Percentiles rank a stretch among this genome's conserved stretches.
Evolutionary conservation across 768 basidiomycete species (phyloP).

Genomic region (Dioszegia aurantiaca): DNA sequence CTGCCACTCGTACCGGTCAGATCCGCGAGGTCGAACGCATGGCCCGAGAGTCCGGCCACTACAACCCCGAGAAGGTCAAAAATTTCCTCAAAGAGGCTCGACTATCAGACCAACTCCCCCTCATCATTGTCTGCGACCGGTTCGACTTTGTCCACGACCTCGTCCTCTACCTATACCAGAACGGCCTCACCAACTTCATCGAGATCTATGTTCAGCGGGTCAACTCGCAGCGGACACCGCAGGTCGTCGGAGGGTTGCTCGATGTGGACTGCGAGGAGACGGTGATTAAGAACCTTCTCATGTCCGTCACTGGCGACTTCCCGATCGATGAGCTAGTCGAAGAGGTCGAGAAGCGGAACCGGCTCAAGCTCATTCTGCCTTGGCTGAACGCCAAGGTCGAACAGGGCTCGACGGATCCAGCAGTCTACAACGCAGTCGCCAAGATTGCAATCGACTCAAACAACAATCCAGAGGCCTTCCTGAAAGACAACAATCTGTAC

Average conservation of each 20-base stretch:
- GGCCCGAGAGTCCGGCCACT: constrained; percentile 92
- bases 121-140: constrained; percentile 99
- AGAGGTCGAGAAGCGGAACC: constrained; percentile 93
- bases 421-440: constrained; percentile 93
- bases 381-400: constrained; percentile 94
- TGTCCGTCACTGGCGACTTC: constrained; percentile 93
- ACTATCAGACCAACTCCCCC: constrained; percentile 88
- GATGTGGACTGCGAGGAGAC: constrained; percentile 97
- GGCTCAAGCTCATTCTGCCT: constrained; percentile 92
- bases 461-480: constrained; percentile 93
- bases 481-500: constrained; percentile 98
- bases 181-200: constrained; percentile 92
- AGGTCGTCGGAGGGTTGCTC: constrained; percentile 91
- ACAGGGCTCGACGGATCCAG: constrained; percentile 86
- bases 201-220: constrained; percentile 99
- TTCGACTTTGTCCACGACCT: constrained; percentile 99
- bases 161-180: constrained; percentile 97
- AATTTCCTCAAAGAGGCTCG: constrained; percentile 99
- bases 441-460: constrained; percentile 99
- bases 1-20: constrained; percentile 94
- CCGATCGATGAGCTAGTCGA: constrained; percentile 96
- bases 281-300: constrained; percentile 89
- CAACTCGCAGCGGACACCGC: constrained; percentile 93
- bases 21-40: constrained; percentile 99
- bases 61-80: constrained; percentile 99